Conservation (phyloP, 371 early-diverging fungal genomes). For the Lichtheimia ramosa region DNA sequence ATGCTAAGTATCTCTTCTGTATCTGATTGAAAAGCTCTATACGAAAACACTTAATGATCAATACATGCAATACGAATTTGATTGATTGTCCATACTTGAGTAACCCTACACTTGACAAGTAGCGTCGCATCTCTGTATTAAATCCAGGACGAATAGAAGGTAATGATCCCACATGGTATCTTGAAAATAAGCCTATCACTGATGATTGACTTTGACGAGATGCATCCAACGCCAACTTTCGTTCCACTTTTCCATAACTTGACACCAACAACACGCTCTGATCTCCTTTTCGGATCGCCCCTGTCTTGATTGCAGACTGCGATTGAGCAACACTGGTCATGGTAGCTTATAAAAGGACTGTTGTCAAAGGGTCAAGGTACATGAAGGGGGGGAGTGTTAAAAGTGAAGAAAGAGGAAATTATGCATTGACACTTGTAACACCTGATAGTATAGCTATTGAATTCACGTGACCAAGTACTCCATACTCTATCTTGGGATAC, state of each 20-base stretch:
- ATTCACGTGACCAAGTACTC: too few species aligned
- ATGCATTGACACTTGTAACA: too few species aligned
- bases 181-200: neutral
- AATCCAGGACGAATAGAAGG: constrained; percentile 6
- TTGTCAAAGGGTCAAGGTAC: too few species aligned
- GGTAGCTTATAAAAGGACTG: too few species aligned
- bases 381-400: too few species aligned
- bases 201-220: too few species aligned
- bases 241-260: too few species aligned
- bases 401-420: too few species aligned
- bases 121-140: neutral
- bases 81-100: neutral
- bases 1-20: constrained; percentile 12
- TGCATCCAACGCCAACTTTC: neutral
- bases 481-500: too few species aligned
- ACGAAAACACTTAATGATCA: neutral
- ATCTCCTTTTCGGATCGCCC: neutral
- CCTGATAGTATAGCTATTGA: too few species aligned
- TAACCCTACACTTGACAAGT: neutral
- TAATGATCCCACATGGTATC: neutral
- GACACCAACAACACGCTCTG: neutral
- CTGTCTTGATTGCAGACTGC: neutral
- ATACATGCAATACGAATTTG: neutral
- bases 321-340: too few species aligned
- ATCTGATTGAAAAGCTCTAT: constrained; percentile 1